Percentiles rank a stretch among this genome's conserved stretches.
Evolutionary conservation across 768 basidiomycete genomes (phyloP).

Genomic region (Lactarius deliciosus): DNA sequence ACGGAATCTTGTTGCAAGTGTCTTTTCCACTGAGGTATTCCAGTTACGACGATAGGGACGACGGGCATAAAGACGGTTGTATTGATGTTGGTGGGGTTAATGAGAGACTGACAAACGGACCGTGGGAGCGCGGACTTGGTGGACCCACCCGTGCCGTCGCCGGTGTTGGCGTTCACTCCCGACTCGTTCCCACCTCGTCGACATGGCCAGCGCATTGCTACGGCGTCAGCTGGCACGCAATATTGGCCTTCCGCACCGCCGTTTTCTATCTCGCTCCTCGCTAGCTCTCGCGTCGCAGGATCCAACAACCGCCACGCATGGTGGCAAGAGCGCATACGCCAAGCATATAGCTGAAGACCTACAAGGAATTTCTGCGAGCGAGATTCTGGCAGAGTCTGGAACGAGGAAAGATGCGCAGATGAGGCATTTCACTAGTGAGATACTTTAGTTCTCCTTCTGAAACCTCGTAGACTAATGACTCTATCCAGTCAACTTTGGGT

Average conservation of each 20-base stretch:
- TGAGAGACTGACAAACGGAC: neutral
- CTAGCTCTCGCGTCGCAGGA: constrained; percentile 37
- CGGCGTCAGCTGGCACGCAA: constrained; percentile 54
- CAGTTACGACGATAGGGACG: neutral
- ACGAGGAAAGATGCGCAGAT: constrained; percentile 73
- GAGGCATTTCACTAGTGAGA: constrained; percentile 88
- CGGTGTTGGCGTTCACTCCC: neutral
- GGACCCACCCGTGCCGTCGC: constrained; percentile 3
- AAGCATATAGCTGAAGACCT: constrained; percentile 82
- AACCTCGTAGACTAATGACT: constrained; percentile 2
- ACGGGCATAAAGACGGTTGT: neutral
- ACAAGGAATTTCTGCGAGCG: constrained; percentile 72
- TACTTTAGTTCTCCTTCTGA: neutral
- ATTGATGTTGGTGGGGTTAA: neutral
- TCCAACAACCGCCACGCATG: constrained; percentile 34
- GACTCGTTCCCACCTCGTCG: constrained; percentile 31
- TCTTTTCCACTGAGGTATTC: neutral
- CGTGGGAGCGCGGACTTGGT: constrained; percentile 20
- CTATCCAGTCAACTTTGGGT: constrained; percentile 87
- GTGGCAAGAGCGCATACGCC: constrained; percentile 53
- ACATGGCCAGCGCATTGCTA: constrained; percentile 67
- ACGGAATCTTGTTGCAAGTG: neutral
- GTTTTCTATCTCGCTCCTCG: constrained; percentile 37
- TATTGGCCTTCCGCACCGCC: constrained; percentile 38
- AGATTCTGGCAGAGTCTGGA: constrained; percentile 77